Evolutionary conservation across 2,329 filamentous ascomycete genomes (phyloP).

Genomic region (Xylaria hypoxylon): DNA sequence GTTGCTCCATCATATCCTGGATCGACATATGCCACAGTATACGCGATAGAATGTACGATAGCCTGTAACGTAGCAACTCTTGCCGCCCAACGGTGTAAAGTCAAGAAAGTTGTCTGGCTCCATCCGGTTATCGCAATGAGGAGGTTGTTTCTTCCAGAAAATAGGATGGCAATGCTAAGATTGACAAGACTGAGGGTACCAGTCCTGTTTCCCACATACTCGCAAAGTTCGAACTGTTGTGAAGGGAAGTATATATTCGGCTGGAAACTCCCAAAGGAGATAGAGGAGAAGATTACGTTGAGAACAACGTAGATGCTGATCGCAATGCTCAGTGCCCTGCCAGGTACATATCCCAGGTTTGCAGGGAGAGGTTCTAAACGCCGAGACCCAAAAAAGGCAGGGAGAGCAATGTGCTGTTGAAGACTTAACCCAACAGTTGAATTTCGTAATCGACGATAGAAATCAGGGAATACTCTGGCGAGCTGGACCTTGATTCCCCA

Average conservation of each 20-base stretch:
- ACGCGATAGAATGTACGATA: conserved; percentile 45
- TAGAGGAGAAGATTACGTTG: conserved; percentile 39
- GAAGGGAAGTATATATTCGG: conserved; percentile 39
- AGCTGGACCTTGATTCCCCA: conserved; percentile 40
- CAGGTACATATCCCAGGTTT: conserved; percentile 38
- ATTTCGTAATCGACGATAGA: conserved; percentile 23
- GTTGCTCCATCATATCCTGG: conserved; percentile 37
- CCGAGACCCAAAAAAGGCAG: conserved; percentile 34
- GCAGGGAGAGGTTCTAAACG: conserved; percentile 38
- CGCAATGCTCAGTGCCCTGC: conserved; percentile 33
- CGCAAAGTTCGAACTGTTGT: conserved; percentile 30
- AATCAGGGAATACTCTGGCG: conserved; percentile 23
- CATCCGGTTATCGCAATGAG: conserved; percentile 47
- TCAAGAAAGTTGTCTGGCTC: conserved; percentile 48
- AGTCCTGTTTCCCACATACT: conserved; percentile 50
- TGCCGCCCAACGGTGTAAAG: conserved; percentile 48
- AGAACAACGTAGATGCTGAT: conserved; percentile 36
- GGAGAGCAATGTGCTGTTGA: conserved; percentile 34
- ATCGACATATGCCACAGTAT: conserved; percentile 40
- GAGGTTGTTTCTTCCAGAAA: conserved; percentile 48
- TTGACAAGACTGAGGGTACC: conserved; percentile 47
- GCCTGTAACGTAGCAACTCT: conserved; percentile 49
- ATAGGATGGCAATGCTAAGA: conserved; percentile 46
- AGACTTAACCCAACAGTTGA: conserved; percentile 30
- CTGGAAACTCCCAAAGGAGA: conserved; percentile 38